These are phyloP conservation scores for Apostasia ramifera DNA, from an alignment of 106 monocot genomes.

Conservation along the genomic window DNA sequence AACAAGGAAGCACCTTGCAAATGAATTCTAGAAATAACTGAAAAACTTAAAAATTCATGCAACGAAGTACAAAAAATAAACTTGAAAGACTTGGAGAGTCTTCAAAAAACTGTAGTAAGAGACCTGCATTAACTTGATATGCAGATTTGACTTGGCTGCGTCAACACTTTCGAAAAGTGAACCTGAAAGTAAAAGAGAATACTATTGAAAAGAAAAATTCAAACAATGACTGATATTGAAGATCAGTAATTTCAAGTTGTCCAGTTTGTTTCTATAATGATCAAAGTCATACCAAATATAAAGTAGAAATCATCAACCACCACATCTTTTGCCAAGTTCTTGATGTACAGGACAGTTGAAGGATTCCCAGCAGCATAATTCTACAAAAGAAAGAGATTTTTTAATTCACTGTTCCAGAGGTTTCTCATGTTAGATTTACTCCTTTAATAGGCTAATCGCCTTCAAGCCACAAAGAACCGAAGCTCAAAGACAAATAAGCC, in stretches of 20 bases:
- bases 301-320: conserved; percentile 86
- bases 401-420: no score
- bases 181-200: conserved; percentile 26
- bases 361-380: conserved; percentile 88
- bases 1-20: no score
- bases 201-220: background rate
- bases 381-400: conserved; percentile 29
- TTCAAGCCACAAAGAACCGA: no score
- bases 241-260: background rate
- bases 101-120: no score
- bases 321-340: conserved; percentile 97
- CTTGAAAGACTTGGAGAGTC: background rate
- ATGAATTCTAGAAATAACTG: no score
- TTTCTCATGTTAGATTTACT: background rate
- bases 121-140: conserved; percentile 94
- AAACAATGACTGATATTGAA: conserved; percentile 3
- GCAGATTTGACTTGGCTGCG: conserved; percentile 42
- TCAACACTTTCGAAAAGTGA: conserved; percentile 78
- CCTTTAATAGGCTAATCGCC: background rate
- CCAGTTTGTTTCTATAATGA: background rate
- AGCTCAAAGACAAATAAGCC: no score
- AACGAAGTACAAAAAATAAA: background rate
- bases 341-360: conserved; percentile 76
- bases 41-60: no score
- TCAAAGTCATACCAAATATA: conserved; percentile 72